Conservation (phyloP, 768 basidiomycete genomes). For the Auricularia cornea region DNA sequence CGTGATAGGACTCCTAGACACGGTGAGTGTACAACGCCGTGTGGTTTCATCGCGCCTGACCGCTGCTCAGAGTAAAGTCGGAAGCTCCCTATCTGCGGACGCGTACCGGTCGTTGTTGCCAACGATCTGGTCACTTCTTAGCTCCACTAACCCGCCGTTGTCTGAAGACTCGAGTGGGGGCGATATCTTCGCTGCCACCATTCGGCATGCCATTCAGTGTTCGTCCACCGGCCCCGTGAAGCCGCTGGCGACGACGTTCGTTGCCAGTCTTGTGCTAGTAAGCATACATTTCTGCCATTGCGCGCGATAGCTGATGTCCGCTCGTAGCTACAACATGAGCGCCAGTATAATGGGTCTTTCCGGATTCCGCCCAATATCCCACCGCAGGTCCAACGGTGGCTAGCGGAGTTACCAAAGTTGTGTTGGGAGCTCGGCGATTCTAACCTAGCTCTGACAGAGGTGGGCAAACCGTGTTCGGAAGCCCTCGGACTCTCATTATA, state of each 20-base stretch:
- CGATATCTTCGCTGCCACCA: slow-evolving; percentile 42
- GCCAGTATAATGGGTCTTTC: slow-evolving; percentile 44
- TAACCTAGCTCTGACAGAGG: slow-evolving; percentile 54
- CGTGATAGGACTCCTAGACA: slow-evolving; percentile 45
- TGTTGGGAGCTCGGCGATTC: slow-evolving; percentile 76
- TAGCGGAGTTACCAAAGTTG: slow-evolving; percentile 64
- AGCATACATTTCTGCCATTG: slow-evolving; percentile 15
- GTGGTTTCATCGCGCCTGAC: no score
- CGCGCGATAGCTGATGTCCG: neutral
- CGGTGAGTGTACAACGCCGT: slow-evolving; percentile 40
- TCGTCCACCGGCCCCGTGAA: slow-evolving; percentile 58
- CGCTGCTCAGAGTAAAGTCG: neutral
- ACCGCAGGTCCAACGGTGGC: slow-evolving; percentile 43
- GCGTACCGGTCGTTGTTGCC: slow-evolving; percentile 66
- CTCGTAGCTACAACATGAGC: slow-evolving; percentile 51
- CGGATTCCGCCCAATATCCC: slow-evolving; percentile 13
- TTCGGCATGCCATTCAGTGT: slow-evolving; percentile 58
- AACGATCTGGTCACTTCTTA: slow-evolving; percentile 69
- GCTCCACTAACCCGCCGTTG: slow-evolving; percentile 28
- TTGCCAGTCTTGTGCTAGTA: slow-evolving; percentile 64
- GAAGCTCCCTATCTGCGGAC: slow-evolving; percentile 35
- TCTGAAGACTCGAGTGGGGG: slow-evolving; percentile 12
- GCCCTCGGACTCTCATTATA: neutral
- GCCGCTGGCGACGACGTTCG: slow-evolving; percentile 61
- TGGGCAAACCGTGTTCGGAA: slow-evolving; percentile 30